These are phyloP conservation scores for Straminergon stramineum DNA, from an alignment of 225 moss, liverwort and hornwort genomes.

Conservation along the genomic window DNA sequence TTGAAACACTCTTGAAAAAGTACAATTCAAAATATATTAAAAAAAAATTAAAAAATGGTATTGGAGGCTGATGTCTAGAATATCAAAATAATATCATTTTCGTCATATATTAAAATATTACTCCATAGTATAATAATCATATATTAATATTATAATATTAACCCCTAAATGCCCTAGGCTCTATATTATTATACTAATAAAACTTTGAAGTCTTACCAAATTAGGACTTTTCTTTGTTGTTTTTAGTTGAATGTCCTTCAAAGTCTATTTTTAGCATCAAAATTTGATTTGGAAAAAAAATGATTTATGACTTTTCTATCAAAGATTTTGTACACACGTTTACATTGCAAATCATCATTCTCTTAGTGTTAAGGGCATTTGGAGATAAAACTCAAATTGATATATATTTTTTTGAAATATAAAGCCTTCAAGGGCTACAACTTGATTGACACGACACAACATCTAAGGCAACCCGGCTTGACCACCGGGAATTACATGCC, in stretches of 20 bases:
- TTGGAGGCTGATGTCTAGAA: too few species aligned
- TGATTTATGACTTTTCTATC: neutral
- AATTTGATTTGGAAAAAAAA: neutral
- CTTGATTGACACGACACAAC: too few species aligned
- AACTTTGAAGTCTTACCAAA: neutral
- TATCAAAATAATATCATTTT: too few species aligned
- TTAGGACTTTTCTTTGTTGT: neutral
- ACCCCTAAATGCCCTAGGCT: neutral
- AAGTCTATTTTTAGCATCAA: neutral
- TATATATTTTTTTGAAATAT: too few species aligned
- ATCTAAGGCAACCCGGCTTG: too few species aligned
- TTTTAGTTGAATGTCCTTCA: neutral
- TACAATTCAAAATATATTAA: too few species aligned
- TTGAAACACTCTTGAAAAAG: too few species aligned
- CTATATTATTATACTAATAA: neutral
- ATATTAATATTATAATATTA: neutral
- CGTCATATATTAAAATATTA: too few species aligned
- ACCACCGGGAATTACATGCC: too few species aligned
- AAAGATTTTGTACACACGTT: neutral
- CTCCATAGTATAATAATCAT: neutral
- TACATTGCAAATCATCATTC: neutral
- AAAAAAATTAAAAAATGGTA: too few species aligned
- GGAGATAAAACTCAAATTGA: neutral
- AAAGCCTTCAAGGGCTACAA: too few species aligned
- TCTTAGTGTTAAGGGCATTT: neutral